Evolutionary conservation across 345 rosid species (phyloP), one percentile per base, ranked within the genome.

Genomic region (Eucalyptus caleyi): DNA sequence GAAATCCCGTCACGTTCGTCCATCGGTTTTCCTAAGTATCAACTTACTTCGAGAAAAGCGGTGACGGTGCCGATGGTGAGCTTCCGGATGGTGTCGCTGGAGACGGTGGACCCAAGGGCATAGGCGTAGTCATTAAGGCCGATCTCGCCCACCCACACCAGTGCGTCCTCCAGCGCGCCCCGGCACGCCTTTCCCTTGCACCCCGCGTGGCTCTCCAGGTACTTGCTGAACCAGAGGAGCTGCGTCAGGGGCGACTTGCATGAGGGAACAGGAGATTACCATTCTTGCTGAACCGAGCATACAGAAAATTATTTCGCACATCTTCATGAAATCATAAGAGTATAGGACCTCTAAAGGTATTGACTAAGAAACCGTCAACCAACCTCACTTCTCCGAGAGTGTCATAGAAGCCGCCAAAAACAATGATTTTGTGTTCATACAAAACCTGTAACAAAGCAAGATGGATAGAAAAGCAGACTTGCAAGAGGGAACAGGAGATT

Each of bases 91-190:
- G 96, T 95, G 54, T 95, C 96, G 16, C 88, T 86, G 6, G 98
- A 69, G 1, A 97, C 80, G 21, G 91, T 62, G 59, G 99, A 96
- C 69, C 96, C 96, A 87, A 94, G 2, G 26, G 90, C 92, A 87
- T 97, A 97, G 0, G 98, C 99, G 82, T 97, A 97, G 77, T 97
- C 99, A 86, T 96, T 97, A 54, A 94, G 97, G 18, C 99, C 99
- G 23, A 97, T 97, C 91, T 97, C 99, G n/a, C 99, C 99, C 47
- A 96, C 94, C 99, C 99, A 97, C 53, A 97, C 91, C 89, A 97
- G 82, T 26, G 98, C 95, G 90, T 94, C 97, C 54, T 89, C 94
- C 4, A 97, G 32, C 34, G 91, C 90, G 3, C 91, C 93, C 69
- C 50, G 88, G 91, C 97, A 95, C 89, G 89, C 82, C 12, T 89